Percentiles rank a stretch among this genome's conserved stretches.
Evolutionary conservation across 345 rosid genomes (phyloP).

Genomic region (Gossypium herbaceum): DNA sequence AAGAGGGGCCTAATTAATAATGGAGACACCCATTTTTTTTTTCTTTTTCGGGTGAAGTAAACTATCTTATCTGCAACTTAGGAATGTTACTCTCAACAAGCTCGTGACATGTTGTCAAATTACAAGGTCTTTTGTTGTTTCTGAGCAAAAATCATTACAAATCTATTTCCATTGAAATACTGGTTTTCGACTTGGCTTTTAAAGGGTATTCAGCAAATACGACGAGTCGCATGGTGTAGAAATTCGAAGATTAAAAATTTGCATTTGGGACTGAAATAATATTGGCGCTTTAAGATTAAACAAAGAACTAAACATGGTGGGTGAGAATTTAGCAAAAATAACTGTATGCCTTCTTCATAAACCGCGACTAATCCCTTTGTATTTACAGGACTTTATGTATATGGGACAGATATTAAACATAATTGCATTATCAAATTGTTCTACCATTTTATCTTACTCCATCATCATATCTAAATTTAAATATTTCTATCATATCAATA

Average conservation of each 20-base stretch:
- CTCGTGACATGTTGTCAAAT: background rate
- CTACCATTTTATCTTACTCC: too few species aligned
- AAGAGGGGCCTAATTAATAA: conserved; percentile 8
- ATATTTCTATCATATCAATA: too few species aligned
- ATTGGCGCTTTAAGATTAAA: background rate
- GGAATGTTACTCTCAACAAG: too few species aligned
- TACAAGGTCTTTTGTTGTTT: background rate
- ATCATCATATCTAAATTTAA: too few species aligned
- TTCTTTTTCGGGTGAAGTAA: too few species aligned
- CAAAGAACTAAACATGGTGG: background rate
- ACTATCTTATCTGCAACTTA: too few species aligned
- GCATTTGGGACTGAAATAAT: too few species aligned
- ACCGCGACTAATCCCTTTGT: too few species aligned
- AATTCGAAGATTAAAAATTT: background rate
- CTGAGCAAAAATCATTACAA: background rate
- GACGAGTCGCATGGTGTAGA: background rate
- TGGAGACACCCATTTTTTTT: background rate
- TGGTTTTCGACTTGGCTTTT: background rate
- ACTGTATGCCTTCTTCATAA: too few species aligned
- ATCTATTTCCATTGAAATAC: background rate
- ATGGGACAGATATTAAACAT: too few species aligned
- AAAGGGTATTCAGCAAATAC: background rate
- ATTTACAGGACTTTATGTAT: too few species aligned
- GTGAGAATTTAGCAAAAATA: background rate
- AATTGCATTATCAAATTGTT: too few species aligned